Evolutionary conservation across 164 flowering plant genomes (phyloP).

Genomic region (Cinnamomum chago): DNA sequence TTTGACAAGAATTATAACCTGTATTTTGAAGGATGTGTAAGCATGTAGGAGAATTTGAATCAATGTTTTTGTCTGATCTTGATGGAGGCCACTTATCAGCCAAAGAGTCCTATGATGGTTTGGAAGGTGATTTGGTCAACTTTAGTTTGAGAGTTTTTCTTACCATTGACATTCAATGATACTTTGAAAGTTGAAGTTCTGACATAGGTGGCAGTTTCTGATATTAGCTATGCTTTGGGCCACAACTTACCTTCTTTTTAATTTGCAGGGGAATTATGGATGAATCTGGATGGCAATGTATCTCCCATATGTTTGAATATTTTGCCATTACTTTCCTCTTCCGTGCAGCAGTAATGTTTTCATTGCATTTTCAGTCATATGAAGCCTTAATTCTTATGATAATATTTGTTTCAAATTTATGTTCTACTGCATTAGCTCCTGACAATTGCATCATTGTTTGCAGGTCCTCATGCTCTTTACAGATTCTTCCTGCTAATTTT

Average conservation of each 20-base stretch:
- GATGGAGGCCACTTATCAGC: conserved; percentile 47
- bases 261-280: conserved; percentile 74
- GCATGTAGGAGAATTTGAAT: conserved; percentile 75
- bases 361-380: conserved; percentile 2
- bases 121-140: conserved; percentile 48
- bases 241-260: conserved; percentile 10
- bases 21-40: conserved; percentile 58
- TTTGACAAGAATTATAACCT: background rate
- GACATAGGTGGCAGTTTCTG: background rate
- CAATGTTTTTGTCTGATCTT: conserved; percentile 63
- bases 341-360: conserved; percentile 35
- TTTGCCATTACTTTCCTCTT: conserved; percentile 56
- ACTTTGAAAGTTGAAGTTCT: background rate
- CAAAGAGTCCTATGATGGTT: conserved; percentile 37
- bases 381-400: background rate
- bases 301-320: conserved; percentile 84
- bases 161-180: conserved; percentile 1
- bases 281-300: conserved; percentile 83
- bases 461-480: conserved; percentile 57
- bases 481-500: conserved; percentile 67
- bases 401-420: conserved; percentile 1
- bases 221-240: background rate
- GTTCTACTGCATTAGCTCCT: conserved; percentile 1
- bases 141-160: background rate
- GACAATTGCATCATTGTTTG: conserved; percentile 10